A percentile compares a stretch with the other conserved stretches of the same genome.
Evolutionary conservation across 2,329 filamentous ascomycete species (phyloP).

Genomic region (Rosellinia necatrix): DNA sequence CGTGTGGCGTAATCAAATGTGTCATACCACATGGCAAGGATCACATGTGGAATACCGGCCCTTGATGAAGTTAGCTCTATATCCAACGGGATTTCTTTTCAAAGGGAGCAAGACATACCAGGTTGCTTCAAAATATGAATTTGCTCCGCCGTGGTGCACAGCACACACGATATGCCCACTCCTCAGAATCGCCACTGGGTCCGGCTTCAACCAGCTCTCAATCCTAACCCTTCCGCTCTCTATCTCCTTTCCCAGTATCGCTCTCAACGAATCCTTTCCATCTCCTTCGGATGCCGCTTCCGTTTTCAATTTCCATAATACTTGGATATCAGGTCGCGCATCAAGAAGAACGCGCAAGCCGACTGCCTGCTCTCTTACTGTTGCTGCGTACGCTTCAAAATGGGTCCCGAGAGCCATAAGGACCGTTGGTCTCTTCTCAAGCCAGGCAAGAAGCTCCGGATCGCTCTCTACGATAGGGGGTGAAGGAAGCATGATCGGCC

Average conservation of each 20-base stretch:
- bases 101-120: no score
- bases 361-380: conserved; percentile 1
- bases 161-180: conserved; percentile 7
- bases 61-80: background rate
- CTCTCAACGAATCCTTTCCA: background rate
- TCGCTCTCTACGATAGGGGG: background rate
- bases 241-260: conserved; percentile 3
- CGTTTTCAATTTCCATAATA: conserved; percentile 12
- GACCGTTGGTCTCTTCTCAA: conserved; percentile 3
- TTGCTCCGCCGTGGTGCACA: conserved; percentile 7
- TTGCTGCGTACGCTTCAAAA: conserved; percentile 11
- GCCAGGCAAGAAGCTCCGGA: background rate
- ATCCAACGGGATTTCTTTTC: no score
- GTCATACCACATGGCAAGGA: conserved; percentile 8
- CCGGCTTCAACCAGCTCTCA: conserved; percentile 11
- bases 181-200: conserved; percentile 3
- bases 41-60: conserved; percentile 5
- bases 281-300: background rate
- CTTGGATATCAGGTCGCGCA: conserved; percentile 6
- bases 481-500: background rate
- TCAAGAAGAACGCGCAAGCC: conserved; percentile 9
- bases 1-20: conserved; percentile 12
- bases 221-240: conserved; percentile 4
- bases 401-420: conserved; percentile 4
- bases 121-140: conserved; percentile 9